These are phyloP conservation scores for Apiospora rasikravindrae DNA, from an alignment of 2,329 filamentous ascomycete genomes.

Conservation along the genomic window DNA sequence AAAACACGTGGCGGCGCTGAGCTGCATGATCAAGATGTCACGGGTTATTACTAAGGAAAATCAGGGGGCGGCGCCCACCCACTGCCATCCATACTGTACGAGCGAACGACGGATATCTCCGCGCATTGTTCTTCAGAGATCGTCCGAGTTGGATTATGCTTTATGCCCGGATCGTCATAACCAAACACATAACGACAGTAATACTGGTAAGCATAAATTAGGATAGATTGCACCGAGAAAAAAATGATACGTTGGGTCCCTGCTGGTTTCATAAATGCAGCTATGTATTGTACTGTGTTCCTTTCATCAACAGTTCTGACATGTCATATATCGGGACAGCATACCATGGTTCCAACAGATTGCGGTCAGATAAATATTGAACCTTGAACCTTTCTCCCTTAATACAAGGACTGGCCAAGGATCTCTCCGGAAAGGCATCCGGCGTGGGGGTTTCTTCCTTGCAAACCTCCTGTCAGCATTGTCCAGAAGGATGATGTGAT, in stretches of 20 bases:
- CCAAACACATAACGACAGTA: neutral
- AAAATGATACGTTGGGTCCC: neutral
- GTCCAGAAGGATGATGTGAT: neutral
- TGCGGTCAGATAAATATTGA: neutral
- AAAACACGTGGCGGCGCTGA: slow-evolving; percentile 2
- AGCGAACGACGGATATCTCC: neutral
- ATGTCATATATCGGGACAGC: neutral
- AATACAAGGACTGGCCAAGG: neutral
- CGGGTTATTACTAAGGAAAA: neutral
- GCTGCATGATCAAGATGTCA: slow-evolving; percentile 14
- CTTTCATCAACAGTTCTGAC: neutral
- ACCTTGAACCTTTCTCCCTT: neutral
- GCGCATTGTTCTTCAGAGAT: neutral
- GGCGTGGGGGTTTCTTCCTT: neutral
- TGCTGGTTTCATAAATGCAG: neutral
- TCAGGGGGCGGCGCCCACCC: slow-evolving; percentile 3
- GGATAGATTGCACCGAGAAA: neutral
- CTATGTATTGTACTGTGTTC: neutral
- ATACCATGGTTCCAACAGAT: neutral
- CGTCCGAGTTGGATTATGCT: neutral
- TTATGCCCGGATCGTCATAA: neutral
- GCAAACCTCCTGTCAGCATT: neutral
- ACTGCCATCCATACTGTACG: neutral
- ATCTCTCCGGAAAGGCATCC: neutral
- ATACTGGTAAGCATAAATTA: neutral